Percentiles rank a stretch among this genome's conserved stretches.
phyloP scores from a whole-genome alignment of 2,329 filamentous ascomycete genomes.

The Didymella glomerata region DNA sequence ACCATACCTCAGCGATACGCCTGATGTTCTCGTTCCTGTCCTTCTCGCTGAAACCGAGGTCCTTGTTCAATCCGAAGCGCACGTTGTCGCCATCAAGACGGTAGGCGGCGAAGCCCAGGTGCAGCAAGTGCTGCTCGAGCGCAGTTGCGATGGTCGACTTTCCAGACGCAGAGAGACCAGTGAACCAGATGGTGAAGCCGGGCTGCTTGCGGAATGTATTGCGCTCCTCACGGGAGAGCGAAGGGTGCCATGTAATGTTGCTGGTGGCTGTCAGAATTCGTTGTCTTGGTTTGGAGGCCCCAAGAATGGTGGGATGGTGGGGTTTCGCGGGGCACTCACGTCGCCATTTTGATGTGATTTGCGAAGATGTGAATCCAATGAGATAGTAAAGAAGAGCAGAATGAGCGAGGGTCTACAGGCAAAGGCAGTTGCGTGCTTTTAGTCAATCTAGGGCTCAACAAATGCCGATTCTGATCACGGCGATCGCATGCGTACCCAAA shows the following conservation, averaged over 20 bases:
- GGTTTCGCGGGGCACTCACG: constrained; percentile 46
- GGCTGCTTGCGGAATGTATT: constrained; percentile 78
- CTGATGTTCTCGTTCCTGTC: constrained; percentile 98
- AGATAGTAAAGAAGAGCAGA: neutral
- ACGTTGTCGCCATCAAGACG: constrained; percentile 98
- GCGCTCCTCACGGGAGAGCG: constrained; percentile 80
- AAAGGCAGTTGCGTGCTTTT: constrained; percentile 3
- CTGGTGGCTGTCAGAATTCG: constrained; percentile 55
- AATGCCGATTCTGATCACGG: constrained; percentile 16
- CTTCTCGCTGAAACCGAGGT: constrained; percentile 90
- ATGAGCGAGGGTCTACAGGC: neutral
- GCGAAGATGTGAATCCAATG: neutral
- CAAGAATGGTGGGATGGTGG: constrained; percentile 26
- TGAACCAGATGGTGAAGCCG: constrained; percentile 97
- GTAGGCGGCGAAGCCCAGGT: constrained; percentile 84
- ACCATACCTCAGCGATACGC: constrained; percentile 79
- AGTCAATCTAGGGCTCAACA: constrained; percentile 11
- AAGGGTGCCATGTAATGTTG: constrained; percentile 91
- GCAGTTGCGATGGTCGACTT: constrained; percentile 98
- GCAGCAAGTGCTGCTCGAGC: constrained; percentile 94
- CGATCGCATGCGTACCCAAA: constrained; percentile 22
- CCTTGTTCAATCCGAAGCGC: constrained; percentile 97
- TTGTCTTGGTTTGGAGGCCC: neutral
- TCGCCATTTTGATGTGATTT: constrained; percentile 40
- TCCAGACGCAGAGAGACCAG: constrained; percentile 92